Evolutionary conservation across 2,329 filamentous ascomycete species (phyloP).

Genomic region (Colletotrichum musae): DNA sequence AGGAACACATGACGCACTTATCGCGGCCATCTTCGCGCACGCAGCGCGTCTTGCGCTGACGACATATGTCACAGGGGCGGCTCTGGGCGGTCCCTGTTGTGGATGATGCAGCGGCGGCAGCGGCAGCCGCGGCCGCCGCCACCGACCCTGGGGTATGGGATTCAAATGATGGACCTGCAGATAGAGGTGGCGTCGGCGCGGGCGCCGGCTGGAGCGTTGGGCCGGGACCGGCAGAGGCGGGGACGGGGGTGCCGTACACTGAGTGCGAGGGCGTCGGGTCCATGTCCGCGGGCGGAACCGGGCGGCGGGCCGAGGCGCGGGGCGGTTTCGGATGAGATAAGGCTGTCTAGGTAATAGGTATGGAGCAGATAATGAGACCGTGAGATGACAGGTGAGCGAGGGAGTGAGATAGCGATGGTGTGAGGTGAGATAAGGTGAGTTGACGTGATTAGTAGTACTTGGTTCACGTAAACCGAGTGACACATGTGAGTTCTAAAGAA

Average conservation of each 20-base stretch:
- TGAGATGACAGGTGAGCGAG: background rate
- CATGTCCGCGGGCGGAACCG: conserved; percentile 35
- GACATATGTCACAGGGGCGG: conserved; percentile 75
- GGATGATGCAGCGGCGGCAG: conserved; percentile 5
- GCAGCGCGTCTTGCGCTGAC: conserved; percentile 76
- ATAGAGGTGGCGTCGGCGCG: conserved; percentile 4
- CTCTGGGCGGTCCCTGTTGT: conserved; percentile 36
- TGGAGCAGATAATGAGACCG: background rate
- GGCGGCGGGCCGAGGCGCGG: conserved; percentile 22
- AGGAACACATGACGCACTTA: conserved; percentile 75
- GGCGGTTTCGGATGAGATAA: conserved; percentile 21
- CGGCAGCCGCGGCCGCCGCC: background rate
- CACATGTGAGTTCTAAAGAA: conserved; percentile 11
- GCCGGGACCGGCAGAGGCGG: conserved; percentile 21
- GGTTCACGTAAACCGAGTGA: conserved; percentile 28
- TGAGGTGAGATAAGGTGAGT: conserved; percentile 21
- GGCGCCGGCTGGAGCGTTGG: conserved; percentile 25
- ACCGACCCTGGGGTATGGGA: conserved; percentile 4
- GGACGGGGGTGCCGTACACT: conserved; percentile 26
- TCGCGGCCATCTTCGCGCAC: conserved; percentile 72
- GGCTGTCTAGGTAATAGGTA: background rate
- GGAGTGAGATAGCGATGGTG: conserved; percentile 12
- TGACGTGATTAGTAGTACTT: conserved; percentile 9
- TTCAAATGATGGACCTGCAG: too few relatives aligned
- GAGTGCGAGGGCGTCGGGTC: conserved; percentile 34